phyloP scores from a whole-genome alignment of 169 alveolate species.

The Eimeria sp. region DNA sequence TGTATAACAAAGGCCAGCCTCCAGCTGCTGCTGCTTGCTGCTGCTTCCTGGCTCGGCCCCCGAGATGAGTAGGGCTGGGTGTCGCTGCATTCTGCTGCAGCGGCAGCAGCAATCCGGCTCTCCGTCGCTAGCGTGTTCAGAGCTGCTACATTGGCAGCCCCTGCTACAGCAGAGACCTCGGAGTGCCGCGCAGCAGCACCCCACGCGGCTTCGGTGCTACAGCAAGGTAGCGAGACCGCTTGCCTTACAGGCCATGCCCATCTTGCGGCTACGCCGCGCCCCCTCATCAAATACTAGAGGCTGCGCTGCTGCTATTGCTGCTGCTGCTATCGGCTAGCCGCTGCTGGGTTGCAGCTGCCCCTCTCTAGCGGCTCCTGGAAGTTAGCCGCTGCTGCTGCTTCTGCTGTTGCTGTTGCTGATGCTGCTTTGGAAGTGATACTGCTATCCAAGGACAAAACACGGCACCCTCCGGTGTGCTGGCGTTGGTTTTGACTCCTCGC shows the following conservation, averaged over 20 bases:
- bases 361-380: not conserved
- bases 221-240: not conserved
- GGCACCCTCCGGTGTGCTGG: not conserved
- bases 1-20: constrained; percentile 4
- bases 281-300: not conserved
- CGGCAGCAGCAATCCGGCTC: constrained; percentile 33
- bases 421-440: not conserved
- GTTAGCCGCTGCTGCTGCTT: not conserved
- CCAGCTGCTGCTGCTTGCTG: constrained; percentile 39
- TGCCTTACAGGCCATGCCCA: constrained; percentile 3
- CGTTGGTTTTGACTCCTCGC: not conserved
- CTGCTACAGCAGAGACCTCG: constrained; percentile 55
- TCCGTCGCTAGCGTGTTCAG: not conserved
- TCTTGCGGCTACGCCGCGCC: constrained; percentile 1
- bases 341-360: not conserved
- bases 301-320: not conserved
- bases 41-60: constrained; percentile 29
- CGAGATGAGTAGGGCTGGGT: not conserved
- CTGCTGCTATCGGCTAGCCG: not conserved
- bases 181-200: not conserved
- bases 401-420: not conserved
- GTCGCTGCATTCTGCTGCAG: constrained; percentile 61
- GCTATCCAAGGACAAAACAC: not conserved
- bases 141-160: constrained; percentile 48
- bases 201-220: not conserved